These are phyloP conservation scores for Pichia sp. DNA, from an alignment of 1,139 yeast species.

Conservation along the genomic window DNA sequence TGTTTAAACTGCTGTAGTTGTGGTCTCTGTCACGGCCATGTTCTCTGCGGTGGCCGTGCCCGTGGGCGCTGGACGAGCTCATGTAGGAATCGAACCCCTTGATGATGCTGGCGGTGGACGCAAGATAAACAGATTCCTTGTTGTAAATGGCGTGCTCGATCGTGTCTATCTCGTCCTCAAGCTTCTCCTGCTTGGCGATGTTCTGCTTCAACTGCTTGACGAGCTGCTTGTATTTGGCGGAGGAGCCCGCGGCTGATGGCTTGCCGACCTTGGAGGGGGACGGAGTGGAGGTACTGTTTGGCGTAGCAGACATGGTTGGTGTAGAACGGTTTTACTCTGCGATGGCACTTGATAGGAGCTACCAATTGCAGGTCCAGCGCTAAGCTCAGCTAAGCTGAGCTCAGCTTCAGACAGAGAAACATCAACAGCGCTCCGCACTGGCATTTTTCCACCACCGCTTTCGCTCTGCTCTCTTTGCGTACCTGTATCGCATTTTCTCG, in stretches of 20 bases:
- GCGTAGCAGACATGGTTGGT: background rate
- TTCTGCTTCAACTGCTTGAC: constrained; percentile 65
- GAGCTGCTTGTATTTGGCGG: constrained; percentile 59
- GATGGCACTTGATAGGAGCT: background rate
- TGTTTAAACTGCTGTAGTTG: constrained; percentile 5
- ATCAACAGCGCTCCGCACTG: background rate
- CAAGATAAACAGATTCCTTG: constrained; percentile 73
- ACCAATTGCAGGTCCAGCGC: background rate
- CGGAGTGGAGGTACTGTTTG: background rate
- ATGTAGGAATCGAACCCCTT: constrained; percentile 66
- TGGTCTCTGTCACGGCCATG: constrained; percentile 4
- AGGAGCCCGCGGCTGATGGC: constrained; percentile 18
- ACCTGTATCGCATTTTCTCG: background rate
- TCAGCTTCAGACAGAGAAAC: background rate
- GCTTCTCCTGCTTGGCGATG: constrained; percentile 56
- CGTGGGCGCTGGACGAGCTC: constrained; percentile 7
- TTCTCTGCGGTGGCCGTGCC: background rate
- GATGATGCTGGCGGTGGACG: constrained; percentile 78
- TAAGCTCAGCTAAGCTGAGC: background rate
- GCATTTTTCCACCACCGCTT: background rate
- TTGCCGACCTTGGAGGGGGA: constrained; percentile 1
- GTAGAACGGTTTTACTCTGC: background rate
- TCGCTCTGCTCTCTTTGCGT: background rate
- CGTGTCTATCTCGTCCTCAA: constrained; percentile 57
- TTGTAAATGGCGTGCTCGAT: constrained; percentile 81